Conservation (phyloP, 805 yeast species). For the Helenozyma baotianmanensis region DNA sequence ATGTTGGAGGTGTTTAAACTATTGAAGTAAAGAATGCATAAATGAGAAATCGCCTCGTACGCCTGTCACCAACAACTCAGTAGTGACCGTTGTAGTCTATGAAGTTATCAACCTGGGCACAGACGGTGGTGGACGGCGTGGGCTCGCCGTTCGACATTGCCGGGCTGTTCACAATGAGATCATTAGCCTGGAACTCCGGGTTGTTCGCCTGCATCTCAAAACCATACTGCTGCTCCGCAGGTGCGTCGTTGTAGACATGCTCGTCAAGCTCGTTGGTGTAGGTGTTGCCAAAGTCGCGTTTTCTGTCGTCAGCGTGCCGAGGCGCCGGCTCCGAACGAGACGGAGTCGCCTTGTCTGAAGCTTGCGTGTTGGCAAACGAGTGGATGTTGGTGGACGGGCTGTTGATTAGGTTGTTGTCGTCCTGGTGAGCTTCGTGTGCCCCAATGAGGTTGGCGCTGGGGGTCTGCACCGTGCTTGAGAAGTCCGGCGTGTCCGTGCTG, state of each 20-base stretch:
- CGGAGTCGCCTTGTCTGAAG: too few relatives aligned
- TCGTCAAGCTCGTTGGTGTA: slow-evolving; percentile 3
- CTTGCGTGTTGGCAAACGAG: slow-evolving; percentile 5
- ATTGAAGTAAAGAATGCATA: too few relatives aligned
- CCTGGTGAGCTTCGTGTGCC: slow-evolving; percentile 3
- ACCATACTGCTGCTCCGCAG: slow-evolving; percentile 7
- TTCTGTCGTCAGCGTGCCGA: too few relatives aligned
- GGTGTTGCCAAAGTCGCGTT: neutral
- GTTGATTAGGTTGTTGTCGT: slow-evolving; percentile 10
- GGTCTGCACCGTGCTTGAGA: slow-evolving; percentile 14
- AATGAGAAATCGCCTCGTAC: too few relatives aligned
- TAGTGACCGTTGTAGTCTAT: slow-evolving; percentile 22
- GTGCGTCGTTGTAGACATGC: slow-evolving; percentile 3
- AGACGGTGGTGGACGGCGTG: slow-evolving; percentile 8
- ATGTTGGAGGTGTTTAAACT: too few relatives aligned
- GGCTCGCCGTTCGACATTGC: slow-evolving; percentile 9
- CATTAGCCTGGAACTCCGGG: slow-evolving; percentile 9
- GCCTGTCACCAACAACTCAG: too few relatives aligned
- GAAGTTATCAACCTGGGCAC: slow-evolving; percentile 20
- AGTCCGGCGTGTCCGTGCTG: slow-evolving; percentile 14
- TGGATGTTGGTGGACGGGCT: slow-evolving; percentile 14
- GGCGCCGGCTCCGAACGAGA: too few relatives aligned
- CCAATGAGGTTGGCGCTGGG: slow-evolving; percentile 6
- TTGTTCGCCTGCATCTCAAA: slow-evolving; percentile 7
- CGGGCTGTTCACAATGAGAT: slow-evolving; percentile 12